A percentile compares a stretch with the other conserved stretches of the same genome.
phyloP scores from a whole-genome alignment of 2,329 filamentous ascomycete species.

The Pseudovirgaria hyperparasitica region DNA sequence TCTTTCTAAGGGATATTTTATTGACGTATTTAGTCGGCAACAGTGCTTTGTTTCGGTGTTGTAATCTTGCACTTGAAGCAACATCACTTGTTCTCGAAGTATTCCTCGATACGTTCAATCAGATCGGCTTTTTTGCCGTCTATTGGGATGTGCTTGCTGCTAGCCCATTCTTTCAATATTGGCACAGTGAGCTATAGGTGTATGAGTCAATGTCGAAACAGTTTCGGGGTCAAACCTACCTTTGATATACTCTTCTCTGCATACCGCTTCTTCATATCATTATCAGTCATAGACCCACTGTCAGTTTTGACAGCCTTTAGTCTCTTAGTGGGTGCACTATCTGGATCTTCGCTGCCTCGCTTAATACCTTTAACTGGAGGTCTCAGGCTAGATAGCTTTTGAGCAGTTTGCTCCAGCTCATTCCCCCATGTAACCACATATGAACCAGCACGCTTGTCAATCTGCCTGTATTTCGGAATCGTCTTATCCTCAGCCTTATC shows the following conservation, averaged over 20 bases:
- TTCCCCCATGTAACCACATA: constrained; percentile 69
- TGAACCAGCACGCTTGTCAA: constrained; percentile 73
- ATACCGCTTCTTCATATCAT: constrained; percentile 31
- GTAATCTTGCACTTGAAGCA: too few relatives aligned
- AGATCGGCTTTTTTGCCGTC: constrained; percentile 25
- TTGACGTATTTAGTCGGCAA: too few relatives aligned
- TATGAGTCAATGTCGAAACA: not conserved
- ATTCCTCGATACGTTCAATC: constrained; percentile 20
- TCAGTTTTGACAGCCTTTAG: constrained; percentile 10
- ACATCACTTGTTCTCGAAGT: constrained; percentile 21
- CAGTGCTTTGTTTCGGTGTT: too few relatives aligned
- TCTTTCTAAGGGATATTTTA: too few relatives aligned
- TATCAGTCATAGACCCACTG: constrained; percentile 25
- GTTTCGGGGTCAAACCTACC: constrained; percentile 7
- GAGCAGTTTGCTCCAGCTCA: constrained; percentile 42
- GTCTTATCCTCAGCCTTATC: constrained; percentile 66
- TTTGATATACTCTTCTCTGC: constrained; percentile 32
- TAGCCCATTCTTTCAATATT: constrained; percentile 19
- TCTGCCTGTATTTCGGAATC: constrained; percentile 70
- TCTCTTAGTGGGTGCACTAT: constrained; percentile 24
- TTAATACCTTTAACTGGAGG: constrained; percentile 10
- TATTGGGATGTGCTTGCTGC: constrained; percentile 11
- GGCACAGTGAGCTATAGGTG: constrained; percentile 16
- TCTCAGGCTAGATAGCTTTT: constrained; percentile 32
- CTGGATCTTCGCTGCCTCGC: constrained; percentile 14